phyloP scores from a whole-genome alignment of 2,329 filamentous ascomycete genomes.

The Talaromyces sp. region DNA sequence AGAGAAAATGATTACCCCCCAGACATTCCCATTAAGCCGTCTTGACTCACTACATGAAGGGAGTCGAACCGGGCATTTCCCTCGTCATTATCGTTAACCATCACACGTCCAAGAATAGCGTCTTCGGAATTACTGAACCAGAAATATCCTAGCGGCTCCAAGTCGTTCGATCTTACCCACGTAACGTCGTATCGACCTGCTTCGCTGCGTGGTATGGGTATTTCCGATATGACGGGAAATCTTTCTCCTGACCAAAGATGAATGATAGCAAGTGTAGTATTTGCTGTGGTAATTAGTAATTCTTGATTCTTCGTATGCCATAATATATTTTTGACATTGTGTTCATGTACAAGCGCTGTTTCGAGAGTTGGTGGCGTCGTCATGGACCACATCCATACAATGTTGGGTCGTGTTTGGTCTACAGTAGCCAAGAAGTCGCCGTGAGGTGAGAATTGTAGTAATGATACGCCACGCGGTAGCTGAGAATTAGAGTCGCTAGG shows the following conservation, averaged over 20 bases:
- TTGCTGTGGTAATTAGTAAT: slow-evolving; percentile 38
- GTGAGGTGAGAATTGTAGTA: slow-evolving; percentile 39
- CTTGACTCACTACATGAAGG: slow-evolving; percentile 29
- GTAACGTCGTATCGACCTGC: slow-evolving; percentile 35
- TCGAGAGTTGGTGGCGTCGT: slow-evolving; percentile 27
- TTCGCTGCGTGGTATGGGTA: slow-evolving; percentile 33
- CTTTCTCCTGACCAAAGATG: slow-evolving; percentile 33
- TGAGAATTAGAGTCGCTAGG: slow-evolving; percentile 28
- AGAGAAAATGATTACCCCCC: not conserved
- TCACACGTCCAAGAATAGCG: slow-evolving; percentile 33
- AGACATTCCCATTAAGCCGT: not conserved
- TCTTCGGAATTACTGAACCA: slow-evolving; percentile 37
- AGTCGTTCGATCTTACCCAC: slow-evolving; percentile 27
- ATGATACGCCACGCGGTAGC: slow-evolving; percentile 34
- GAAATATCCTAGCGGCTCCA: slow-evolving; percentile 26
- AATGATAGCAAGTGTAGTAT: slow-evolving; percentile 31
- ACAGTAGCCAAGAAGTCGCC: slow-evolving; percentile 38
- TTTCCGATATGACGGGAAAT: slow-evolving; percentile 29
- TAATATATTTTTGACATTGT: slow-evolving; percentile 37
- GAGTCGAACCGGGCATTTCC: slow-evolving; percentile 27
- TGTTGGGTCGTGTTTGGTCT: slow-evolving; percentile 40
- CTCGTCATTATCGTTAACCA: slow-evolving; percentile 24
- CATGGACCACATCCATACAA: slow-evolving; percentile 46
- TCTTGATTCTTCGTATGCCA: slow-evolving; percentile 40
- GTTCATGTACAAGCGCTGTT: slow-evolving; percentile 42